Conservation (phyloP, 192 early-diverging fungal genomes). For the Obelidium mucronatum region DNA sequence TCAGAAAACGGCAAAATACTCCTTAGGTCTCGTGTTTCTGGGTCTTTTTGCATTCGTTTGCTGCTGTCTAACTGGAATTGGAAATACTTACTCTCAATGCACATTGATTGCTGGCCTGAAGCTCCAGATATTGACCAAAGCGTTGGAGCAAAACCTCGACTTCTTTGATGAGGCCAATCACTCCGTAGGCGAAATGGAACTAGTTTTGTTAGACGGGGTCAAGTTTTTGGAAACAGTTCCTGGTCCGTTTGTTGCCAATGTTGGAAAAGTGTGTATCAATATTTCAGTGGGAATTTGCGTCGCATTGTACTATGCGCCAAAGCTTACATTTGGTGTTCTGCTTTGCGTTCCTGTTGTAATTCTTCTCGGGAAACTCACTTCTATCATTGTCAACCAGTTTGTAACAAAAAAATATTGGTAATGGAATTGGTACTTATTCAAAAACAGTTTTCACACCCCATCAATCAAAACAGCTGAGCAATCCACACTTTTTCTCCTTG, state of each 20-base stretch:
- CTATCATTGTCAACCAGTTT: too few species aligned
- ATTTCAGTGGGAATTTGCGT: neutral
- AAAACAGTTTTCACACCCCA: conserved; percentile 5
- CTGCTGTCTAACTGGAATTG: neutral
- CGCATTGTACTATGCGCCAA: neutral
- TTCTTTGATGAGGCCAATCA: conserved; percentile 4
- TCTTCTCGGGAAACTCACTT: neutral
- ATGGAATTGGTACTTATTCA: too few species aligned
- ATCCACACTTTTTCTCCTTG: neutral
- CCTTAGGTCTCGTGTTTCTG: conserved; percentile 1
- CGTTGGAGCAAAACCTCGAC: conserved; percentile 18
- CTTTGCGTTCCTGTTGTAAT: neutral
- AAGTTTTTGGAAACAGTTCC: conserved; percentile 11
- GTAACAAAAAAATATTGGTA: neutral
- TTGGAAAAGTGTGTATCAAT: neutral
- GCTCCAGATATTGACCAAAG: neutral
- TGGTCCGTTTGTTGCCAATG: neutral
- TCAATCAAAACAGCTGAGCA: neutral
- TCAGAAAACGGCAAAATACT: conserved; percentile 3
- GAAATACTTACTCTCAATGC: neutral
- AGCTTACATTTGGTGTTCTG: neutral
- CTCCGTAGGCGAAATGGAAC: neutral
- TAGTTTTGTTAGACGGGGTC: neutral
- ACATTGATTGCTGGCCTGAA: neutral
- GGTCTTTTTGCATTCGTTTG: neutral